Conservation (phyloP, 805 yeast genomes). For the Wickerhamiella nectarea region DNA sequence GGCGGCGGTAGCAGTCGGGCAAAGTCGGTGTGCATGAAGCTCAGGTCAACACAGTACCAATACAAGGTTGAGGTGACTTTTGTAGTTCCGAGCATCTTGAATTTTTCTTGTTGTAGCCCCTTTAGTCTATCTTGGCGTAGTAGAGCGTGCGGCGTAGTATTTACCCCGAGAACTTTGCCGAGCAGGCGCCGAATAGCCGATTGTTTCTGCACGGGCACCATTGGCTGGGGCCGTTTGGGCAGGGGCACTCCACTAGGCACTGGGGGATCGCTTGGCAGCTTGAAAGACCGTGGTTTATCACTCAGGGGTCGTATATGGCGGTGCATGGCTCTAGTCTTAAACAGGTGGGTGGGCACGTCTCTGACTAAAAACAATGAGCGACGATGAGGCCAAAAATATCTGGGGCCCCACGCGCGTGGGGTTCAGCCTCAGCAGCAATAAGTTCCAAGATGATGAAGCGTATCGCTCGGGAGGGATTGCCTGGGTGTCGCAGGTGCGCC, state of each 20-base stretch:
- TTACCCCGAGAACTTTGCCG: slow-evolving; percentile 9
- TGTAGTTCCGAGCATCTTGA: slow-evolving; percentile 17
- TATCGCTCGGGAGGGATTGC: slow-evolving; percentile 19
- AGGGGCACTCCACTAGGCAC: slow-evolving; percentile 6
- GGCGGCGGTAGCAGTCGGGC: slow-evolving; percentile 23
- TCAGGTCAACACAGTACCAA: slow-evolving; percentile 25
- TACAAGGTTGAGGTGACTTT: slow-evolving; percentile 22
- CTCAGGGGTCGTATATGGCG: neutral
- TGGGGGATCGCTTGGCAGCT: neutral
- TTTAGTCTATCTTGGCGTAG: slow-evolving; percentile 2
- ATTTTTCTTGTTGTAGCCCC: slow-evolving; percentile 2
- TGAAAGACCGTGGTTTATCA: neutral
- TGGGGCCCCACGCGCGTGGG: slow-evolving; percentile 10
- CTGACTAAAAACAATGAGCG: slow-evolving; percentile 7
- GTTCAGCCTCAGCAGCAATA: slow-evolving; percentile 6
- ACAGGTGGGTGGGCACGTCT: neutral
- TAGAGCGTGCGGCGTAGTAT: neutral
- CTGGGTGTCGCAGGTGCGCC: slow-evolving; percentile 19
- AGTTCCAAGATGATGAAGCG: slow-evolving; percentile 15
- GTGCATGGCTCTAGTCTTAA: neutral
- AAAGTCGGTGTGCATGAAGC: slow-evolving; percentile 23
- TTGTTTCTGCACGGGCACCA: slow-evolving; percentile 9
- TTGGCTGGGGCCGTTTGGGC: slow-evolving; percentile 10
- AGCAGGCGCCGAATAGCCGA: slow-evolving; percentile 7
- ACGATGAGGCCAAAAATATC: slow-evolving; percentile 6